Conservation (phyloP, 1,139 yeast genomes). For the Debaryomyces psychrophilus region DNA sequence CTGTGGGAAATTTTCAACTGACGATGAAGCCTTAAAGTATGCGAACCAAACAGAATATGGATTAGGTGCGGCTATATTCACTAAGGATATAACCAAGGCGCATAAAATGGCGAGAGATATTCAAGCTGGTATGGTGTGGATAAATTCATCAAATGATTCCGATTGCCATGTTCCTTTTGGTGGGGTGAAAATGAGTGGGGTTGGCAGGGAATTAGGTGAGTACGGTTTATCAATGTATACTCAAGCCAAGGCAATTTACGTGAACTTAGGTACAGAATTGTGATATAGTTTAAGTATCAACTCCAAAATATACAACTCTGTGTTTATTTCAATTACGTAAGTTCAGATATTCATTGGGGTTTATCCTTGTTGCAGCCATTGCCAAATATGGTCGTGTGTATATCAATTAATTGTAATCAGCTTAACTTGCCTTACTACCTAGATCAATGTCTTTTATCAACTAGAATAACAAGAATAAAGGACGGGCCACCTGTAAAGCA, state of each 20-base stretch:
- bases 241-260: slow-evolving; percentile 78
- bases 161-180: slow-evolving; percentile 83
- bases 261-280: slow-evolving; percentile 52
- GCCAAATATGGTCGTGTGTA: background rate
- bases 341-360: background rate
- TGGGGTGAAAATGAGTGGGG: slow-evolving; percentile 74
- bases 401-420: slow-evolving; percentile 5
- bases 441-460: background rate
- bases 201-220: slow-evolving; percentile 87
- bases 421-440: background rate
- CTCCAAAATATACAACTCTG: background rate
- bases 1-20: slow-evolving; percentile 53
- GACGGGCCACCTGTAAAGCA: background rate
- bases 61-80: slow-evolving; percentile 78
- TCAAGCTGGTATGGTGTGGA: slow-evolving; percentile 61
- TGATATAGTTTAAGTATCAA: slow-evolving; percentile 12
- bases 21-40: slow-evolving; percentile 53
- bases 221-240: slow-evolving; percentile 78
- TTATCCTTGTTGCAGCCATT: slow-evolving; percentile 2
- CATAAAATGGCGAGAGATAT: slow-evolving; percentile 48
- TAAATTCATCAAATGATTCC: slow-evolving; percentile 73
- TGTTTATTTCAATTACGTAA: too few relatives aligned
- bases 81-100: slow-evolving; percentile 53
- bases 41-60: slow-evolving; percentile 61
- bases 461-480: too few relatives aligned